A percentile compares a stretch with the other conserved stretches of the same genome.
These are phyloP conservation scores for Acanthochlamys bracteata DNA, from an alignment of 106 monocot species.

Conservation along the genomic window DNA sequence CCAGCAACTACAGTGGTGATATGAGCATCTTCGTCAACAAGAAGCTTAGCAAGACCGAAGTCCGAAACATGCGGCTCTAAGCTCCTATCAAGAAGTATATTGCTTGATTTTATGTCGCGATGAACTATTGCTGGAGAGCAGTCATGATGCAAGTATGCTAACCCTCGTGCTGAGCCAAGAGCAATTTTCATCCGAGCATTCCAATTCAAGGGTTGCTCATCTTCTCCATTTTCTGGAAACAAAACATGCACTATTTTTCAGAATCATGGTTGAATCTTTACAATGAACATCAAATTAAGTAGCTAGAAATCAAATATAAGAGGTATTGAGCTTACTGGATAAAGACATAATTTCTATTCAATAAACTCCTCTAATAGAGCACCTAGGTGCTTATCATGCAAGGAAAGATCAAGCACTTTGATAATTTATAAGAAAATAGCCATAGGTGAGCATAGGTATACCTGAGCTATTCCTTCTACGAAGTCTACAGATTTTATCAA, in stretches of 20 bases:
- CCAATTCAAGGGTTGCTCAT: constrained; percentile 88
- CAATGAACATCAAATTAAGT: too few relatives aligned
- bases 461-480: too few relatives aligned
- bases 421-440: too few relatives aligned
- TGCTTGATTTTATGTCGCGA: constrained; percentile 80
- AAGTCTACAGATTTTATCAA: too few relatives aligned
- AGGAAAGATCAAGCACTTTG: too few relatives aligned
- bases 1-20: constrained; percentile 94
- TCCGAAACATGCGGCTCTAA: constrained; percentile 89
- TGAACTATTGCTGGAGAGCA: constrained; percentile 80
- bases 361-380: too few relatives aligned
- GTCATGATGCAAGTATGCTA: constrained; percentile 94
- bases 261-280: too few relatives aligned
- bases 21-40: constrained; percentile 67
- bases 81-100: constrained; percentile 86
- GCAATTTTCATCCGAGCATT: constrained; percentile 95
- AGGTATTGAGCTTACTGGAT: too few relatives aligned
- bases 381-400: too few relatives aligned
- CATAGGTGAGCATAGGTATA: too few relatives aligned
- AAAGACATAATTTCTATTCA: too few relatives aligned
- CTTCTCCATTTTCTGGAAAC: constrained; percentile 46
- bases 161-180: constrained; percentile 75
- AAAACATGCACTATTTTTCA: not conserved
- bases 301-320: too few relatives aligned
- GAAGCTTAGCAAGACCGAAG: constrained; percentile 84